Evolutionary conservation across 2,329 filamentous ascomycete genomes (phyloP).

Genomic region (Thermothelomyces thermophilus): DNA sequence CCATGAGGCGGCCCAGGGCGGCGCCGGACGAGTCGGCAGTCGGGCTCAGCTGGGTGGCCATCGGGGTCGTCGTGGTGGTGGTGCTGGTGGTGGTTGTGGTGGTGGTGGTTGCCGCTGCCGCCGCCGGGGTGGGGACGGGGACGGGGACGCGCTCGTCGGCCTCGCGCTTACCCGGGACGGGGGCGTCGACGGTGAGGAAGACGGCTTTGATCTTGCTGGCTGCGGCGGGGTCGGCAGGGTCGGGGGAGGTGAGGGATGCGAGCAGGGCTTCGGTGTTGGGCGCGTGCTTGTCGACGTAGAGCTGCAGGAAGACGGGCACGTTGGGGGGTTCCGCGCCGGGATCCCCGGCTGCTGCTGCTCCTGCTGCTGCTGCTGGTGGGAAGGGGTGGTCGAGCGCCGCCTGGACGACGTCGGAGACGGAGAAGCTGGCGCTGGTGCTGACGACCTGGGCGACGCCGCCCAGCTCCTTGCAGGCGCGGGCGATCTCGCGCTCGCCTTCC

Average conservation of each 20-base stretch:
- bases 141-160: conserved; percentile 34
- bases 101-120: no score
- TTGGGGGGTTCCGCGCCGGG: neutral
- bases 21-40: conserved; percentile 49
- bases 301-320: conserved; percentile 47
- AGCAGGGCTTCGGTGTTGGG: conserved; percentile 45
- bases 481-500: conserved; percentile 56
- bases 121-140: no score
- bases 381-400: conserved; percentile 24
- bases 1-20: conserved; percentile 49
- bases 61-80: conserved; percentile 34
- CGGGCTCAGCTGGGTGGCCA: conserved; percentile 43
- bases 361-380: neutral
- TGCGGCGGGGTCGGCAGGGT: no score
- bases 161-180: conserved; percentile 50
- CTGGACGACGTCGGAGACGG: conserved; percentile 46
- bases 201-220: conserved; percentile 42
- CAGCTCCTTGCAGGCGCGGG: conserved; percentile 42
- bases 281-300: conserved; percentile 55
- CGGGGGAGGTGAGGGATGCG: conserved; percentile 35
- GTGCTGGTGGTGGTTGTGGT: no score
- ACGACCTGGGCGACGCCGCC: conserved; percentile 52
- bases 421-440: conserved; percentile 55
- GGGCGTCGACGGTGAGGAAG: conserved; percentile 53
- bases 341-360: neutral